These are phyloP conservation scores for Avena atlantica DNA, from an alignment of 176 grass and related monocot genomes.

Conservation along the genomic window DNA sequence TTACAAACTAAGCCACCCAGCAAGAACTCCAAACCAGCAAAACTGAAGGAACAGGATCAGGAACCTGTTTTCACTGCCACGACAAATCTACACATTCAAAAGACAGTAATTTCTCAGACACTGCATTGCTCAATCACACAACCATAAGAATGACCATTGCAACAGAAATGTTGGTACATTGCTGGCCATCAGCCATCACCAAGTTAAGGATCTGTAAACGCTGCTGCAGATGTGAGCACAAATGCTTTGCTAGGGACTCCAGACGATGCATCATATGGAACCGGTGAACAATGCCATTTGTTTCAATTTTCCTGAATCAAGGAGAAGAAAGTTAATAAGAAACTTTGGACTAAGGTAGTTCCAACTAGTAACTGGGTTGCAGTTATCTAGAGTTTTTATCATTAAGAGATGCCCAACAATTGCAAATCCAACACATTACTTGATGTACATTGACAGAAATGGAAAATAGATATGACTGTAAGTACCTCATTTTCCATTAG, in stretches of 20 bases:
- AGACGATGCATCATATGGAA: neutral
- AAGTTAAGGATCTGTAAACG: neutral
- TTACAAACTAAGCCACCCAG: neutral
- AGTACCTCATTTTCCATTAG: neutral
- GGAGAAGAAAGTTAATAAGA: neutral
- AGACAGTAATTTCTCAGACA: neutral
- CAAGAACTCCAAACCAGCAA: no score
- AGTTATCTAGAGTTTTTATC: neutral
- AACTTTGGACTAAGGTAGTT: neutral
- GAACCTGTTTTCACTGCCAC: neutral
- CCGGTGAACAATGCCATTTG: neutral
- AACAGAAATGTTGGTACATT: neutral
- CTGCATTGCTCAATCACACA: neutral
- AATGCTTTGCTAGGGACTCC: neutral
- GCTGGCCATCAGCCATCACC: neutral
- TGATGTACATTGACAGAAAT: neutral
- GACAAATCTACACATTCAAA: neutral
- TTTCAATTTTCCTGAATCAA: constrained; percentile 1
- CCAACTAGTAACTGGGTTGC: neutral
- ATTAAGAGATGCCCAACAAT: neutral
- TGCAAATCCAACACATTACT: neutral
- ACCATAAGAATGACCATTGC: neutral
- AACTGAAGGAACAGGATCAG: neutral
- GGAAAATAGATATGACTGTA: neutral
- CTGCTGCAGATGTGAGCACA: neutral